Conservation (phyloP, 1,284 basidiomycete species). For the Irpex lacteus region DNA sequence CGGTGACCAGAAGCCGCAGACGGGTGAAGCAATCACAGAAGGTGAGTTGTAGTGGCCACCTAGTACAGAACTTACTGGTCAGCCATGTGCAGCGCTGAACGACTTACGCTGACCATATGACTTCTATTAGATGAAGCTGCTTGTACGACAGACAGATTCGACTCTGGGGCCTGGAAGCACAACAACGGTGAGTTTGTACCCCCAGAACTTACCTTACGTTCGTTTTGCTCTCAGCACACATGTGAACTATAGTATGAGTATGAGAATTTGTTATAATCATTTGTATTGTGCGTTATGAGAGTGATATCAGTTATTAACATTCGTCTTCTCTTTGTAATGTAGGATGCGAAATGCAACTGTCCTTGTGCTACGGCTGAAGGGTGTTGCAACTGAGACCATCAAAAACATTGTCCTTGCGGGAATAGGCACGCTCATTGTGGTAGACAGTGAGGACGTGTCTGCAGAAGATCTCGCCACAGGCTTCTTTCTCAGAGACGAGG, state of each 20-base stretch:
- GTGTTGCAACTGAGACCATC: conserved; percentile 92
- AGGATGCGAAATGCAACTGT: conserved; percentile 96
- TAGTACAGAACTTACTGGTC: neutral
- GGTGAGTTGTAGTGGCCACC: conserved; percentile 24
- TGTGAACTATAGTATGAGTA: neutral
- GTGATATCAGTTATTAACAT: conserved; percentile 5
- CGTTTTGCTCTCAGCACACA: neutral
- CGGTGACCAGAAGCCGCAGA: conserved; percentile 12
- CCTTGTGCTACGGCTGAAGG: conserved; percentile 78
- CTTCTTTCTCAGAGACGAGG: conserved; percentile 92
- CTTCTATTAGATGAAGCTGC: conserved; percentile 68
- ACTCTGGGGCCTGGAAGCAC: conserved; percentile 96
- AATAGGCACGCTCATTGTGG: conserved; percentile 68
- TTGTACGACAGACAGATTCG: conserved; percentile 97
- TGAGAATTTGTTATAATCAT: neutral
- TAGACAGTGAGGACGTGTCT: conserved; percentile 59
- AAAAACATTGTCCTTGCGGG: conserved; percentile 90
- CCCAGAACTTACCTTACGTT: neutral
- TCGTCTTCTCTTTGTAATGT: conserved; percentile 9
- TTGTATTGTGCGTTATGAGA: neutral
- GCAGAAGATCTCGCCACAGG: conserved; percentile 88
- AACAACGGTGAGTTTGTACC: conserved; percentile 69
- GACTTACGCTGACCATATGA: neutral
- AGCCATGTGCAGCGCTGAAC: neutral
- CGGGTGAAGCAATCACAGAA: conserved; percentile 32